Conservation (phyloP, 1,284 basidiomycete species). For the Rhodotorula sp. region DNA sequence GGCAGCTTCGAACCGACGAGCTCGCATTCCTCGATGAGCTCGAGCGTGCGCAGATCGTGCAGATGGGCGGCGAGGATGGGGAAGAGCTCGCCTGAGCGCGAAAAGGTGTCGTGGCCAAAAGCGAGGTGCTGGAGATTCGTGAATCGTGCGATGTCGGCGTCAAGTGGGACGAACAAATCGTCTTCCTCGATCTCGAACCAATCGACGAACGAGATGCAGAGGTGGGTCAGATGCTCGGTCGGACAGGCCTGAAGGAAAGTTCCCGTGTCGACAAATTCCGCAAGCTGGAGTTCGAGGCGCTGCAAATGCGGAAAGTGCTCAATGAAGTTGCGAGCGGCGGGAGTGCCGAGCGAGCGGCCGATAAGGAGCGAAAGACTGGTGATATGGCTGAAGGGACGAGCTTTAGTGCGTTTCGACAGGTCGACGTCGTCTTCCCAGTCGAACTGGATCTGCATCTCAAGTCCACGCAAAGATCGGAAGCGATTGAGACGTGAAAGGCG, state of each 20-base stretch:
- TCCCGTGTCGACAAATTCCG: background rate
- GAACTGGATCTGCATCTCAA: background rate
- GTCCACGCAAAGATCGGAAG: background rate
- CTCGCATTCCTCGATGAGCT: background rate
- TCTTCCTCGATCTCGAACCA: background rate
- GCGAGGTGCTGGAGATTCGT: background rate
- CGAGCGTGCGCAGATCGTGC: background rate
- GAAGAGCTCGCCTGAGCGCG: background rate
- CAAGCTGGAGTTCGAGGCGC: background rate
- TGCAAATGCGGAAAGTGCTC: background rate
- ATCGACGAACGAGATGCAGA: background rate
- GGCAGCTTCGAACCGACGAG: background rate
- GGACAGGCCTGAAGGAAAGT: background rate
- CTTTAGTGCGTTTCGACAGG: too few species aligned
- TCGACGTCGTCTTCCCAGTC: background rate
- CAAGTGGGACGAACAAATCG: background rate
- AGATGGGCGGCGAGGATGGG: background rate
- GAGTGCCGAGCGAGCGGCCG: background rate
- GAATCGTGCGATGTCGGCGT: conserved; percentile 1
- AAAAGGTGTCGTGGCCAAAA: background rate
- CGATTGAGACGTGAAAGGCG: background rate
- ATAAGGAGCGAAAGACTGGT: background rate
- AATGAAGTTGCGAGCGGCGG: background rate
- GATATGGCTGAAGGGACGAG: background rate
- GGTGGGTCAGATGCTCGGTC: background rate